Conservation (phyloP, 106 monocot genomes). For the Acanthochlamys bracteata region DNA sequence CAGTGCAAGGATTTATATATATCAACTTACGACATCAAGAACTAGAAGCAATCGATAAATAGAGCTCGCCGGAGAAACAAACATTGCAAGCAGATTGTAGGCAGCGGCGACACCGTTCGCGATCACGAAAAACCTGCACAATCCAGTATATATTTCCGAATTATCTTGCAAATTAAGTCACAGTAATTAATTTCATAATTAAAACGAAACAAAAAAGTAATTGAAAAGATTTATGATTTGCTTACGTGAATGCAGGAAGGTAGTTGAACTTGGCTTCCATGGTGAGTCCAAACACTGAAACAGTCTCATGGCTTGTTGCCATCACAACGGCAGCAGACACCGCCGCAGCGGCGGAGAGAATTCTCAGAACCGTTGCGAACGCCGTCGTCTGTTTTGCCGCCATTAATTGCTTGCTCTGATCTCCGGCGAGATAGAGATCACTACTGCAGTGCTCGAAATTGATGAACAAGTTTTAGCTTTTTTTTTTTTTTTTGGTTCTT, state of each 20-base stretch:
- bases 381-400: too few relatives aligned
- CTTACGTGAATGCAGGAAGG: slow-evolving; percentile 43
- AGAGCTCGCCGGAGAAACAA: slow-evolving; percentile 16
- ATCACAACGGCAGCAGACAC: slow-evolving; percentile 40
- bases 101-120: slow-evolving; percentile 33
- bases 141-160: too few relatives aligned
- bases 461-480: too few relatives aligned
- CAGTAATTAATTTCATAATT: too few relatives aligned
- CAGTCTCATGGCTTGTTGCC: slow-evolving; percentile 46
- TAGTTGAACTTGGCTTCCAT: slow-evolving; percentile 51
- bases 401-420: too few relatives aligned
- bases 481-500: too few relatives aligned
- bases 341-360: slow-evolving; percentile 34
- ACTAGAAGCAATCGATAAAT: slow-evolving; percentile 26
- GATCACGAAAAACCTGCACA: slow-evolving; percentile 55
- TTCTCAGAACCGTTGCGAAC: too few relatives aligned
- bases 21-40: slow-evolving; percentile 57
- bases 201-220: too few relatives aligned
- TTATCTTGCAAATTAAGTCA: too few relatives aligned
- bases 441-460: too few relatives aligned
- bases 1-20: too few relatives aligned
- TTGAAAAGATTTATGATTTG: background rate
- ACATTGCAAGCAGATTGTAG: slow-evolving; percentile 42
- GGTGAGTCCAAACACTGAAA: slow-evolving; percentile 27
- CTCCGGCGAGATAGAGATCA: too few relatives aligned